Evolutionary conservation across 2,329 filamentous ascomycete genomes (phyloP), one percentile per base, ranked within the genome.

Genomic region (Ophiostoma populinum): DNA sequence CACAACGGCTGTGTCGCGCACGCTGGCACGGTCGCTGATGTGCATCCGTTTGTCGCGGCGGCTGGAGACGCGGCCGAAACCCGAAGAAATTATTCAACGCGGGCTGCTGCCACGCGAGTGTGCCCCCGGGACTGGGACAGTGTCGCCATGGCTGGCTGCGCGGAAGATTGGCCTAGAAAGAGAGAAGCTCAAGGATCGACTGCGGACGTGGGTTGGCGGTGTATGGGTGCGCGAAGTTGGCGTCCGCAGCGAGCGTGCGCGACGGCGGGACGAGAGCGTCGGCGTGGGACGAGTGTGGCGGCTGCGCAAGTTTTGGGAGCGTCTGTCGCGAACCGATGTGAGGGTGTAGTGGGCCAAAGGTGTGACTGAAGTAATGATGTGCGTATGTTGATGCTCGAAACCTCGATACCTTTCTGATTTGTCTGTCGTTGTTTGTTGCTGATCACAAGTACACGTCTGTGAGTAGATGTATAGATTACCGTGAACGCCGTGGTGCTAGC

Each of bases 51-150:
- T 82, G 5, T 67, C 73, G 18, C 67, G 69, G 32, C 65, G 67
- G 9, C 59, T 81, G 3, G 63, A 68, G 13, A 55, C 62, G 7
- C 63, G 77, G 1, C 75, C 75, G 0, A 65, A 69, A 3, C 59
- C 67, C 6, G 63, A 70, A 40, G 60, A 62, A 7, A 59, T 82
- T 6, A 72, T 79, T 3, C 61, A 69, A 43, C 62, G 72, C 10
- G 67, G 67, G 19, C 75, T 82, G 20, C 55, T 82, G 20, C 76
- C 75, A 1, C 58, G 61, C 29, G 75, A 80, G 51, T 77, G 72
- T 47, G 66, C 70, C 11, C 61, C 63, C 6, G 61, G 61, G 18
- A 43, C 40, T 11, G 42, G 40, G 11, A 38, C 42, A 5, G 58
- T 78, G 2, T 67, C 72, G 1, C 74, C 74, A 1, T 64, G 59